Base-by-base conservation (phyloP, 495 filamentous ascomycete species). In the Aspergillus ellipticus region DNA sequence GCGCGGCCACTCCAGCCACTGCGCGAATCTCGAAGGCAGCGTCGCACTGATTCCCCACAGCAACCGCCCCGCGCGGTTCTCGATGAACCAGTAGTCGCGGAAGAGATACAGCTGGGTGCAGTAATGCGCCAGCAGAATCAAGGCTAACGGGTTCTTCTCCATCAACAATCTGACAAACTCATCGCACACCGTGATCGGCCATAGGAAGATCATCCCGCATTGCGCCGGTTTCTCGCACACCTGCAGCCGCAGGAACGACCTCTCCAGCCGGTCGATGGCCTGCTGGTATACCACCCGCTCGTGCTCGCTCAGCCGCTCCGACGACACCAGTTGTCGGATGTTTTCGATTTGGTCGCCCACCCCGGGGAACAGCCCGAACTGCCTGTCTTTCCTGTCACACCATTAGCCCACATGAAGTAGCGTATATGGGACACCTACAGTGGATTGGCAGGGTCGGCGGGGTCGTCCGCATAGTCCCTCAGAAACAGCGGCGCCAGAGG, bases 61-160 rank as follows among this genome's bases (percentile, higher is more conserved):
- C 41, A 42, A 37, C 24, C n/a, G 22, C 0, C 8, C 9, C 0
- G 41, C 52, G 4, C 45, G 21, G 9, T 22, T 3, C 5, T 39
- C 42, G 1, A 54, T 17, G 16, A 54, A 54, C 52, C 52, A 54
- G 26, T 54, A 54, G 11, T 45, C 41, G 1, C n/a, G 15, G 11
- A 54, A 47, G 13, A 31, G 28, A 45, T 47, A 31, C 11, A 54
- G 41, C 26, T 54, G 52, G 7, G 26, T 42, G 22, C 52, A 46
- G 26, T 54, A 54, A 19, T 35, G 42, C 24, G 52, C 52, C n/a
- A 54, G 24, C 4, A 54, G 11, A 0, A 54, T 42, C 6, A 54
- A 26, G 1, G 39, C 52, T 5, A 35, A 17, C 15, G 42, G 41
- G 26, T 35, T 26, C 19, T 19, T 26, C 24, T 47, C 29, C 17